Conservation (phyloP, 2,329 filamentous ascomycete genomes). For the Emergomyces orientalis region DNA sequence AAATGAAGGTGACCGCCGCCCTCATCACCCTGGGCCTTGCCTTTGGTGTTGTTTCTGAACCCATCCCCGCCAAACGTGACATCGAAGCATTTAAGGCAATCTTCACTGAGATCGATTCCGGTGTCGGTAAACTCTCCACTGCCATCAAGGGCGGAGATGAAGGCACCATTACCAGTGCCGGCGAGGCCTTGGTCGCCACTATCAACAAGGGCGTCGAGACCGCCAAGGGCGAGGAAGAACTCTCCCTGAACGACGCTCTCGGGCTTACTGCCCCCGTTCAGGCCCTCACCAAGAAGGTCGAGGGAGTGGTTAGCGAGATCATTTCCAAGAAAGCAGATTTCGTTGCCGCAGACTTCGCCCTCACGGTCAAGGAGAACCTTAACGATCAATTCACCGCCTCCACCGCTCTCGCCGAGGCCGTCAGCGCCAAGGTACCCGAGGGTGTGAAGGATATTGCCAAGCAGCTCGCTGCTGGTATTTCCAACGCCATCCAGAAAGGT, state of each 20-base stretch:
- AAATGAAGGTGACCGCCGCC: constrained; percentile 15
- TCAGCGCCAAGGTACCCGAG: constrained; percentile 25
- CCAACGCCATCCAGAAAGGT: constrained; percentile 26
- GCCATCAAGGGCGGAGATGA: constrained; percentile 21
- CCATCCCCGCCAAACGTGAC: constrained; percentile 10
- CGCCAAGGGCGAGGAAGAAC: constrained; percentile 18
- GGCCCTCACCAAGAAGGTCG: constrained; percentile 22
- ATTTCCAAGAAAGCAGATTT: constrained; percentile 23
- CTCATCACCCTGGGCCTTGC: constrained; percentile 14
- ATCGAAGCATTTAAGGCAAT: constrained; percentile 8
- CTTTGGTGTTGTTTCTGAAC: constrained; percentile 9
- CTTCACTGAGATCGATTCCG: constrained; percentile 12
- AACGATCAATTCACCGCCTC: constrained; percentile 23
- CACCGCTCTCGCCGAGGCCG: constrained; percentile 20
- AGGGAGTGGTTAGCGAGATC: constrained; percentile 20
- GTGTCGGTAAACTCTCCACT: constrained; percentile 18
- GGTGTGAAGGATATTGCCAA: constrained; percentile 19
- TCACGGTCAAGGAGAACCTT: constrained; percentile 19
- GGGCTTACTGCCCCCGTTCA: constrained; percentile 21
- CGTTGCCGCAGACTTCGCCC: constrained; percentile 20
- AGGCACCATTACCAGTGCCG: constrained; percentile 17
- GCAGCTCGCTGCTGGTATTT: constrained; percentile 24
- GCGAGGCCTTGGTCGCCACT: constrained; percentile 18
- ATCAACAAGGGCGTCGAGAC: constrained; percentile 22
- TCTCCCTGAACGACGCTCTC: constrained; percentile 23